Percentiles rank a stretch among this genome's conserved stretches.
These are phyloP conservation scores for Paralagenidium karlingii DNA, from an alignment of 352 stramenopile species.

Conservation along the genomic window DNA sequence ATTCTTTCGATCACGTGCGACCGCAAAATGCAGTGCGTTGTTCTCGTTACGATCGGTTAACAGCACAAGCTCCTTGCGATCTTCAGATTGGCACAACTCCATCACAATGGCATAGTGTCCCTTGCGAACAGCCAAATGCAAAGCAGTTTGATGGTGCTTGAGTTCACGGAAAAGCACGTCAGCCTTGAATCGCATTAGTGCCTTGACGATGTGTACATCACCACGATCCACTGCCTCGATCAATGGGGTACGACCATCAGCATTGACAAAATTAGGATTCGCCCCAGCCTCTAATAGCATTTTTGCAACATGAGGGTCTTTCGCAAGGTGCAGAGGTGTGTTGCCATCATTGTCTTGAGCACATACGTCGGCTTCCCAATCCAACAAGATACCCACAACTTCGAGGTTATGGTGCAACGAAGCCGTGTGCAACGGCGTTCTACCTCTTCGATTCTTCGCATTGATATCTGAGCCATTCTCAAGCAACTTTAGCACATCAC, in stretches of 20 bases:
- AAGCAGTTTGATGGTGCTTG: conserved; percentile 73
- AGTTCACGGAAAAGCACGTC: conserved; percentile 76
- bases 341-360: conserved; percentile 75
- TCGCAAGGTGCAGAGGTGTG: conserved; percentile 72
- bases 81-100: conserved; percentile 66
- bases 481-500: conserved; percentile 74
- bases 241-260: conserved; percentile 58
- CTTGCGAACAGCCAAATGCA: conserved; percentile 73
- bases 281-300: conserved; percentile 76
- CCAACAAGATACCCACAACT: conserved; percentile 63
- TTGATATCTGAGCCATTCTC: conserved; percentile 83
- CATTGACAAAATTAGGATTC: conserved; percentile 77
- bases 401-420: conserved; percentile 73
- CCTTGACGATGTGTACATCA: conserved; percentile 61
- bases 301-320: conserved; percentile 53
- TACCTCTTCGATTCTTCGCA: conserved; percentile 57
- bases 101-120: conserved; percentile 79
- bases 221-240: conserved; percentile 70
- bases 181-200: conserved; percentile 69
- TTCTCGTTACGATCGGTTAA: conserved; percentile 76
- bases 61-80: conserved; percentile 48
- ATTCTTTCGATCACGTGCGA: conserved; percentile 75
- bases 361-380: conserved; percentile 71
- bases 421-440: conserved; percentile 72
- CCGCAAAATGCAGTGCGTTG: conserved; percentile 74